Evolutionary conservation across 768 basidiomycete species (phyloP), one percentile per base, ranked within the genome.

Genomic region (Mycena pura): DNA sequence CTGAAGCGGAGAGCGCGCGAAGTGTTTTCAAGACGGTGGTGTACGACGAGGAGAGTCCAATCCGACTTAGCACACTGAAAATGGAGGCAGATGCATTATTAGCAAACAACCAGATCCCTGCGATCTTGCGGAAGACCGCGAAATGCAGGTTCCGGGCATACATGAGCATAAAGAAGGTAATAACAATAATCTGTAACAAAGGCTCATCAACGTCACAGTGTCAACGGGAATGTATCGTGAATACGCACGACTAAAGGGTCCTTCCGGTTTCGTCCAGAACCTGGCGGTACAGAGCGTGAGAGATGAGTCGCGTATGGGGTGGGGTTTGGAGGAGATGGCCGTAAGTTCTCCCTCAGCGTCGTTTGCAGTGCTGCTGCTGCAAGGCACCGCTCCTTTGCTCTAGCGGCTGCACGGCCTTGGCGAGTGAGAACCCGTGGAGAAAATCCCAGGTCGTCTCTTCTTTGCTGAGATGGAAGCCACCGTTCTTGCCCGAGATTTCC

Each of bases 21-120:
- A 69, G 62, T 6, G 55, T n/a, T 14, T 59, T 45, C 25, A 68
- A 45, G 1, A 63, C 52, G 10, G 69, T 66, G 25, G 63, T 54
- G 46, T 70, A 69, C 8, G 69, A 64, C 15, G 54, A 39, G 1
- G 66, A 60, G 38, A 69, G 51, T 1, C 70, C 70, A 3, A 68
- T 47, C 6, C 65, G 61, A 5, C 62, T 58, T 9, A 71, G 59
- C 9, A 67, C 54, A 21, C 28, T 53, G 45, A 63, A 70, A 8
- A 71, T 50, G n/a, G 55, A 57, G 5, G 43, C 49, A 6, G 60
- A 51, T 28, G 67, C 68, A 43, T 55, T 56, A 38, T 62, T 57
- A 2, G 61, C 51, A 29, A 69, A 70, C 3, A 70, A 57, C 57
- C 57, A 63, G 11, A 66, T 34, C 17, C 67, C 62, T 22, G 68